A percentile compares a stretch with the other conserved stretches of the same genome.
phyloP scores from a whole-genome alignment of 2,329 filamentous ascomycete species.

The Epichloe hybrida region DNA sequence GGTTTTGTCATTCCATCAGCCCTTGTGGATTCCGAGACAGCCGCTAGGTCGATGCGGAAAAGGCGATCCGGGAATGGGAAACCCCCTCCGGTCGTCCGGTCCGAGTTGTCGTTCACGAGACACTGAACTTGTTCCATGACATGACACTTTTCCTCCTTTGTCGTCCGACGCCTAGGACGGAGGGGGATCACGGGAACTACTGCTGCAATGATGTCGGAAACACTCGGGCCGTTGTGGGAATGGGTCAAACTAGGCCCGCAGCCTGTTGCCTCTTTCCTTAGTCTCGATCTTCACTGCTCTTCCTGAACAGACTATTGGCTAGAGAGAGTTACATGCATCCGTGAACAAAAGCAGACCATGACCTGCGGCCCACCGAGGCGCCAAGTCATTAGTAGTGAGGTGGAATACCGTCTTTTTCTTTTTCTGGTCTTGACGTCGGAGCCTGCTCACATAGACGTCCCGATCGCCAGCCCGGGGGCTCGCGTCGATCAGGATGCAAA shows the following conservation, averaged over 20 bases:
- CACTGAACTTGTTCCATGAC: too few species aligned
- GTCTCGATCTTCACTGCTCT: neutral
- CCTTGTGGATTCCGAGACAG: neutral
- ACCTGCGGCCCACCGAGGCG: conserved; percentile 2
- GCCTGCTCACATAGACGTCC: neutral
- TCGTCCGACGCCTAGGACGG: neutral
- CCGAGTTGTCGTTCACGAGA: too few species aligned
- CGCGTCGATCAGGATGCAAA: neutral
- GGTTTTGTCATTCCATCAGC: neutral
- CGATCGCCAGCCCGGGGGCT: neutral
- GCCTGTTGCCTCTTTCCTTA: neutral
- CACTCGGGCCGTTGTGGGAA: neutral
- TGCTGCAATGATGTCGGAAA: neutral
- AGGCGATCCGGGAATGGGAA: neutral
- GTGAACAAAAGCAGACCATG: conserved; percentile 8
- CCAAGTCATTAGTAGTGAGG: conserved; percentile 6
- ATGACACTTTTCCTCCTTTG: neutral
- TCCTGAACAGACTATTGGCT: conserved; percentile 8
- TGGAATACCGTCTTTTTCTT: neutral
- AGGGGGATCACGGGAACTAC: neutral
- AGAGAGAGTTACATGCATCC: conserved; percentile 9
- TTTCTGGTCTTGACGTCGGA: neutral
- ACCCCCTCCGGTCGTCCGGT: too few species aligned
- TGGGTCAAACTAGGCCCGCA: neutral
- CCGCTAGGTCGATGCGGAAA: neutral